phyloP scores from a whole-genome alignment of 208 protist genomes.

The Leishmania gerbilli region DNA sequence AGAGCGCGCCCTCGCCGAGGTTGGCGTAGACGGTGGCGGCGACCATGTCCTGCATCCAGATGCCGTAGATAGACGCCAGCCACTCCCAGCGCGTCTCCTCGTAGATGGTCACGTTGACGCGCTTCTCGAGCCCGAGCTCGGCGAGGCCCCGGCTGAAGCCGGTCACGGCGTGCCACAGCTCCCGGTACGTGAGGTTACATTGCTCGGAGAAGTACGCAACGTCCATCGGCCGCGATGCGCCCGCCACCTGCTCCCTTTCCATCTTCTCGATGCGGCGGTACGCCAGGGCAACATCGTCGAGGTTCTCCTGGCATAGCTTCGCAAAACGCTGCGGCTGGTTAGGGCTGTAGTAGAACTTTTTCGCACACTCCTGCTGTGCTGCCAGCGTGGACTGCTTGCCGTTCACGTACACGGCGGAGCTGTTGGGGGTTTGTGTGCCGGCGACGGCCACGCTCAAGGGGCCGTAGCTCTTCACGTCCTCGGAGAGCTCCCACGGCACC shows the following conservation, averaged over 20 bases:
- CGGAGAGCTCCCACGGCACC: conserved; percentile 13
- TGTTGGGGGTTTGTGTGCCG: conserved; percentile 47
- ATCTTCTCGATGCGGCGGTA: conserved; percentile 49
- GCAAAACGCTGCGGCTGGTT: conserved; percentile 36
- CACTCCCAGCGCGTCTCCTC: conserved; percentile 88
- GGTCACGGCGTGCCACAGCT: conserved; percentile 43
- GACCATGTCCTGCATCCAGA: conserved; percentile 69
- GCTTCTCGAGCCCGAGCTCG: conserved; percentile 41
- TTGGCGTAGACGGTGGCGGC: conserved; percentile 84
- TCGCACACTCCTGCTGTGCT: conserved; percentile 12
- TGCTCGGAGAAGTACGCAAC: conserved; percentile 52
- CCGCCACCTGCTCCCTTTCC: conserved; percentile 25
- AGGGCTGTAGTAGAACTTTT: conserved; percentile 18
- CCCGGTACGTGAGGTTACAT: conserved; percentile 32
- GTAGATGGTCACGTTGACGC: conserved; percentile 64
- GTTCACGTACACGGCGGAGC: conserved; percentile 53
- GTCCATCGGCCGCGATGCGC: conserved; percentile 26
- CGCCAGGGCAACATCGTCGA: conserved; percentile 27
- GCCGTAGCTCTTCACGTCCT: conserved; percentile 34
- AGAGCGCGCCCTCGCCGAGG: conserved; percentile 73
- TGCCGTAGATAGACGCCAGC: conserved; percentile 66
- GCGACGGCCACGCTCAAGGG: conserved; percentile 32
- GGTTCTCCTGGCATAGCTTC: conserved; percentile 23
- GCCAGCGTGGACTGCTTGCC: conserved; percentile 16
- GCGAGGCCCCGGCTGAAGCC: conserved; percentile 59